Evolutionary conservation across 2,329 filamentous ascomycete genomes (phyloP).

Genomic region (Davidsoniella eucalypti): DNA sequence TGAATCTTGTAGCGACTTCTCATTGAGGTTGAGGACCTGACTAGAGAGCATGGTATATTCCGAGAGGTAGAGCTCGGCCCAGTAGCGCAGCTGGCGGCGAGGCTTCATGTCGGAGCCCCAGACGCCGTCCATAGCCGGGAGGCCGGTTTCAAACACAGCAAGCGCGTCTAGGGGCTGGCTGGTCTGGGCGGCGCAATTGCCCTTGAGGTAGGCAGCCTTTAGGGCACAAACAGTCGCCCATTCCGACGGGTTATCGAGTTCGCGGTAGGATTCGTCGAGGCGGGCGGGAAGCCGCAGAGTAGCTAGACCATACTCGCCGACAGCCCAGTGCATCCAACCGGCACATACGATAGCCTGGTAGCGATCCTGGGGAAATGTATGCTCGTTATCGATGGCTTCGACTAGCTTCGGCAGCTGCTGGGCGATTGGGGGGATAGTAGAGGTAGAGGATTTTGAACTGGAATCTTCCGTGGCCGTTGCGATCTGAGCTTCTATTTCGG

Average conservation of each 20-base stretch:
- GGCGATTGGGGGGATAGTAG: slow-evolving; percentile 26
- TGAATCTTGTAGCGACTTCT: slow-evolving; percentile 33
- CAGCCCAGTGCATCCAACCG: slow-evolving; percentile 70
- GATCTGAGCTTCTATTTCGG: slow-evolving; percentile 51
- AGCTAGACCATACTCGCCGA: slow-evolving; percentile 51
- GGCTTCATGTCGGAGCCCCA: slow-evolving; percentile 32
- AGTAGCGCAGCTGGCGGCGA: slow-evolving; percentile 52
- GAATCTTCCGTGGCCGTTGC: slow-evolving; percentile 29
- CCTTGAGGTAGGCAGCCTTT: slow-evolving; percentile 64
- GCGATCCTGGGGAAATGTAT: slow-evolving; percentile 35
- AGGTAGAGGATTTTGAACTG: slow-evolving; percentile 17
- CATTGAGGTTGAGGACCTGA: slow-evolving; percentile 35
- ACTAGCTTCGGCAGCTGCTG: slow-evolving; percentile 33
- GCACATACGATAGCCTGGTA: slow-evolving; percentile 73
- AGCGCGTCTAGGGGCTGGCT: slow-evolving; percentile 42
- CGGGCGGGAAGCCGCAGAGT: slow-evolving; percentile 45
- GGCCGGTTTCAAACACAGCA: slow-evolving; percentile 45
- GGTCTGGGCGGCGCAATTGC: slow-evolving; percentile 39
- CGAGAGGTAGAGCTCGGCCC: slow-evolving; percentile 63
- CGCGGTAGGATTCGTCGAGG: slow-evolving; percentile 37
- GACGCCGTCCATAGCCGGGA: slow-evolving; percentile 43
- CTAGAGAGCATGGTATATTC: slow-evolving; percentile 57
- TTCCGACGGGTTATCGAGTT: slow-evolving; percentile 39
- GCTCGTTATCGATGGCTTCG: slow-evolving; percentile 41
- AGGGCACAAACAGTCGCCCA: slow-evolving; percentile 75